These are phyloP conservation scores for Lactarius hatsudake DNA, from an alignment of 768 basidiomycete species.

Conservation along the genomic window DNA sequence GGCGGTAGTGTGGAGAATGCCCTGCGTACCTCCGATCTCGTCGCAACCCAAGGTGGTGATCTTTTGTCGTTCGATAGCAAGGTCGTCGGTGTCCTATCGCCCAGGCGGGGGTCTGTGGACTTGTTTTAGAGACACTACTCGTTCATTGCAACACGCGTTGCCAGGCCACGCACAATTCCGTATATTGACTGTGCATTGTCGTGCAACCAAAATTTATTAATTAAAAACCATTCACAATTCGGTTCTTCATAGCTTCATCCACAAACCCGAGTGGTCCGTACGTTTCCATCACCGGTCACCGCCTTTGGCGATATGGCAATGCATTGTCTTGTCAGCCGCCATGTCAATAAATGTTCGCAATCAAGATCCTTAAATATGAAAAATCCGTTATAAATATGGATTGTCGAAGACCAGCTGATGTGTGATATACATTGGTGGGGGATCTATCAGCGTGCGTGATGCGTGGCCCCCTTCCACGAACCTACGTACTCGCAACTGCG, in stretches of 20 bases:
- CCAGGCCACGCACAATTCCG: background rate
- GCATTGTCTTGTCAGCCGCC: background rate
- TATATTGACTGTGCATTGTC: constrained; percentile 3
- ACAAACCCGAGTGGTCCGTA: background rate
- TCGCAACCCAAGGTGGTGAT: constrained; percentile 37
- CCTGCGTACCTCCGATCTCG: constrained; percentile 30
- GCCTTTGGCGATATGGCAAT: background rate
- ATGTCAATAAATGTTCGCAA: background rate
- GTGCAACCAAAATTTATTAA: background rate
- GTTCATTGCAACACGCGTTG: background rate
- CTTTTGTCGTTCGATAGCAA: constrained; percentile 38
- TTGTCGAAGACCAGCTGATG: background rate
- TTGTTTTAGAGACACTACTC: constrained; percentile 30
- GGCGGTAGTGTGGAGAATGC: constrained; percentile 32
- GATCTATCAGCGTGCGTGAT: constrained; percentile 17
- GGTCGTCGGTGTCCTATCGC: constrained; percentile 37
- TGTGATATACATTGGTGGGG: constrained; percentile 21
- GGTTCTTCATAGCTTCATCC: background rate
- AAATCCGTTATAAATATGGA: background rate
- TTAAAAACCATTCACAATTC: background rate
- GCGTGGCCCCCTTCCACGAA: constrained; percentile 2
- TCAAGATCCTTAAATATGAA: background rate
- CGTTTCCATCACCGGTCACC: background rate
- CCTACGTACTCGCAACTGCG: background rate
- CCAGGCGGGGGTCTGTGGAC: constrained; percentile 33